Percentiles rank a stretch among this genome's conserved stretches.
Conservation (phyloP, 78 protist species). For the Blattamonas nauphoetae region DNA sequence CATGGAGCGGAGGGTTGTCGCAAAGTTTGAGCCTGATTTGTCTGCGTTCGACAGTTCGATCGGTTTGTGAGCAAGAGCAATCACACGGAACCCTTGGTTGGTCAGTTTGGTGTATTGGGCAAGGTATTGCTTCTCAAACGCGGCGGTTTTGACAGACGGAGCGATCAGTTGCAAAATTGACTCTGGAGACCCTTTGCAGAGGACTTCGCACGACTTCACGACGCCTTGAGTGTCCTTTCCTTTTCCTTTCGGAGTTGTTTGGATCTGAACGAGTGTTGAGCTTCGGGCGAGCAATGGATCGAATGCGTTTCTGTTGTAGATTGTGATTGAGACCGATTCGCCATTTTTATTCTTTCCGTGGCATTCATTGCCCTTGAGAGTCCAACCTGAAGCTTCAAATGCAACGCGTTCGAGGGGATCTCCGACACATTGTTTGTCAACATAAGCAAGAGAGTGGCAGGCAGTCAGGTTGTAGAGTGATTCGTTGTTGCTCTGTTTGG, state of each 20-base stretch:
- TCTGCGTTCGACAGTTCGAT: no score
- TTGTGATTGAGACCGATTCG: not conserved
- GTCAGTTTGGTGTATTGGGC: not conserved
- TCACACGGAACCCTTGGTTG: not conserved
- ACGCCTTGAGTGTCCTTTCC: no score
- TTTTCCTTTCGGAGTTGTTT: no score
- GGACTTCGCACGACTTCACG: no score
- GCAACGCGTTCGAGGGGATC: slow-evolving; percentile 91
- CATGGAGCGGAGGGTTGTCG: slow-evolving; percentile 12
- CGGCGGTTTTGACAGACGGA: no score
- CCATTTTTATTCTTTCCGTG: not conserved
- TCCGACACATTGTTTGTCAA: slow-evolving; percentile 55
- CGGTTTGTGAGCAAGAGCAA: not conserved
- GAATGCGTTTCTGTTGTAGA: not conserved
- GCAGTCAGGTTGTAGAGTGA: slow-evolving; percentile 36
- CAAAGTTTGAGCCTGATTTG: not conserved
- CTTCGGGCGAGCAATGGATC: not conserved
- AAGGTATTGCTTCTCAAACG: no score
- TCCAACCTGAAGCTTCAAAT: slow-evolving; percentile 60
- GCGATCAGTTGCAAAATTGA: no score
- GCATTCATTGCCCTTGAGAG: not conserved
- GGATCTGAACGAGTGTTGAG: not conserved
- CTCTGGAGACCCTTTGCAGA: no score
- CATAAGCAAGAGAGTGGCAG: slow-evolving; percentile 76
- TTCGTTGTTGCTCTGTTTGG: not conserved